These are phyloP conservation scores for Pelargonium fulgidum DNA, from an alignment of 441 rosid species.

Conservation along the genomic window DNA sequence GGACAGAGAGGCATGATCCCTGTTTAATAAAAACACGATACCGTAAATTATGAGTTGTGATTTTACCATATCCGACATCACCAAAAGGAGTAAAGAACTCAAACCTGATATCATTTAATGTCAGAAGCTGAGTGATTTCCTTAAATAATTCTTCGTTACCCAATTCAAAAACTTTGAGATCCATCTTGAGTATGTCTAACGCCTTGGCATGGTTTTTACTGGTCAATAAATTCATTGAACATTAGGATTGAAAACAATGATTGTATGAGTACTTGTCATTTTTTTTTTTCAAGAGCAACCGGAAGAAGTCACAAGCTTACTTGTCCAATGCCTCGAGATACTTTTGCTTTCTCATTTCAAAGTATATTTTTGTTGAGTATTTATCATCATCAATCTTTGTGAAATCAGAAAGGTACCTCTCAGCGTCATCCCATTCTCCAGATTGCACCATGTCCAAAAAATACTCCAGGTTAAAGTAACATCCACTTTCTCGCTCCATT, in stretches of 20 bases:
- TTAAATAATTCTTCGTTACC: slow-evolving; percentile 74
- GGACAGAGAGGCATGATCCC: slow-evolving; percentile 67
- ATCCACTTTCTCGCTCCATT: slow-evolving; percentile 74
- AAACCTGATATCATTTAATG: slow-evolving; percentile 69
- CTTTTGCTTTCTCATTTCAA: slow-evolving; percentile 77
- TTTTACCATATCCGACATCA: background rate
- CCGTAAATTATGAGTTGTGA: background rate
- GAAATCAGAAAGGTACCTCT: slow-evolving; percentile 72
- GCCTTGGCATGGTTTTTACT: slow-evolving; percentile 51
- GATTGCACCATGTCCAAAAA: slow-evolving; percentile 77
- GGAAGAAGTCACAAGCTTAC: slow-evolving; percentile 25
- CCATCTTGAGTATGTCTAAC: slow-evolving; percentile 67
- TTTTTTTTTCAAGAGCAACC: too few relatives aligned
- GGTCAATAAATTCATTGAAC: background rate
- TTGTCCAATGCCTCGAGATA: slow-evolving; percentile 76
- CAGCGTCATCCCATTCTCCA: slow-evolving; percentile 85
- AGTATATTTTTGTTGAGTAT: slow-evolving; percentile 81
- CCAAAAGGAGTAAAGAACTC: background rate
- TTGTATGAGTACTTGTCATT: background rate
- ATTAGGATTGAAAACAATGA: slow-evolving; percentile 4
- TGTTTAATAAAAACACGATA: slow-evolving; percentile 21
- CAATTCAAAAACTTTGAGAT: slow-evolving; percentile 63
- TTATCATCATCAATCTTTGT: slow-evolving; percentile 72
- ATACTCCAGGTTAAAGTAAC: slow-evolving; percentile 59
- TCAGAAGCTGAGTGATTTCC: slow-evolving; percentile 68